Base-by-base conservation (phyloP, 768 basidiomycete species). In the Rhodotorula kratochvilovae region DNA sequence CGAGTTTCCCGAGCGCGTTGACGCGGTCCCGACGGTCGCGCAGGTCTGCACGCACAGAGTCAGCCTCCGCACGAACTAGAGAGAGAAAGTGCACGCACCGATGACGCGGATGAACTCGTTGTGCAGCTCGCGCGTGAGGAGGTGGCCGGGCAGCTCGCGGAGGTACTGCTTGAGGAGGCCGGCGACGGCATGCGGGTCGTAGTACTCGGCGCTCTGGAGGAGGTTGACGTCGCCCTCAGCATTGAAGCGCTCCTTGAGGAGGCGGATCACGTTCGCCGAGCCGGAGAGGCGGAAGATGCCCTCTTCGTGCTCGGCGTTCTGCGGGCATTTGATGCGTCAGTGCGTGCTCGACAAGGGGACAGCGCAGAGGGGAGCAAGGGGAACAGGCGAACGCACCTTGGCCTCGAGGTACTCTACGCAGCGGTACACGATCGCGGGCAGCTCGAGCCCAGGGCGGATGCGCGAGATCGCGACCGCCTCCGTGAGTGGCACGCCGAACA, bases 141-240 rank as follows among this genome's bases (percentile, higher is more conserved):
- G 89, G 77, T 92, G 94, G 33, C 88, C 87, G 55, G 96, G 95
- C 43, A 99, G 82, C 76, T 99, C 96, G 68, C 96, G 89, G 76
- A 99, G 82, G 82, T 89, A 99, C 63, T 87, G 86, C 83, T 99
- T 99, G 70, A 99, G 84, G 71, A 99, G 84, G 7, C 73, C 96
- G 60, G 96, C 90, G 71, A 99, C 90, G 48, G 96, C 96, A 80
- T 99, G 94, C 55, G 92, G 92, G 82, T 99, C 96, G 90, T 91
- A 96, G 77, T 89, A 91, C 78, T 96, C 94, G 79, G 92, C 91
- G 16, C 88, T 87, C 48, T 85, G 87, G 48, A 95, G 83, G 19
- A 99, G 85, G 79, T 97, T 89, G 66, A 97, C 85, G 80, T 99
- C 96, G n/a, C 94, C 95, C 83, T 99, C 96, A 71, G 83, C 80